These are phyloP conservation scores for Irpex lacteus DNA, from an alignment of 1,284 basidiomycete species.

Conservation along the genomic window DNA sequence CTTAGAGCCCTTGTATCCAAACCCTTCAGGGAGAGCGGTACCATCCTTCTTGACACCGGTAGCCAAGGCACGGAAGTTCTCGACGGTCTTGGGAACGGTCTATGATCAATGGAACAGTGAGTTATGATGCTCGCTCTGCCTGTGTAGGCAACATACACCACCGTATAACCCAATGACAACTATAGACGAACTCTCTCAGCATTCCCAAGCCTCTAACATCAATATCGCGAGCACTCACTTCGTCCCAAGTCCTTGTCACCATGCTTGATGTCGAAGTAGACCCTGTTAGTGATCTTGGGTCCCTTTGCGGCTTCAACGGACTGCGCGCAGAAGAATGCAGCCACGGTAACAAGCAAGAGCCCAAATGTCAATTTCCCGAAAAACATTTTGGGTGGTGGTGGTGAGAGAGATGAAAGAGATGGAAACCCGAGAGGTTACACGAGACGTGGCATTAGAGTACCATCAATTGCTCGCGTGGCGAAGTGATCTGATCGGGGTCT, in stretches of 20 bases:
- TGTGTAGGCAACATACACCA: slow-evolving; percentile 39
- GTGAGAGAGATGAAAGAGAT: slow-evolving; percentile 6
- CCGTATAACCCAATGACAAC: slow-evolving; percentile 87
- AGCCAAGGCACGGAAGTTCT: slow-evolving; percentile 69
- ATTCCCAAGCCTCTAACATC: slow-evolving; percentile 6
- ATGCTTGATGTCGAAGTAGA: slow-evolving; percentile 93
- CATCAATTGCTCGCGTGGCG: background rate
- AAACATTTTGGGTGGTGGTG: slow-evolving; percentile 33
- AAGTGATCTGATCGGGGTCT: background rate
- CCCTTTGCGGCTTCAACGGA: slow-evolving; percentile 73
- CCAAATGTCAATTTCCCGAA: slow-evolving; percentile 60
- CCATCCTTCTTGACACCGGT: slow-evolving; percentile 82
- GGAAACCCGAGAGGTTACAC: background rate
- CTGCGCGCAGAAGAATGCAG: slow-evolving; percentile 66
- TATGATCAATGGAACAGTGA: slow-evolving; percentile 30
- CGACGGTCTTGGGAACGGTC: slow-evolving; percentile 77
- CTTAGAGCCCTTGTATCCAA: slow-evolving; percentile 67
- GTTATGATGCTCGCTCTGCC: slow-evolving; percentile 30
- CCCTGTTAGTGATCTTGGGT: slow-evolving; percentile 86
- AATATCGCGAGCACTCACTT: slow-evolving; percentile 45
- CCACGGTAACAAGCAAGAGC: slow-evolving; percentile 61
- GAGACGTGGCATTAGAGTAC: background rate
- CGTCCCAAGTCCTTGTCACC: slow-evolving; percentile 82
- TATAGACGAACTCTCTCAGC: slow-evolving; percentile 25
- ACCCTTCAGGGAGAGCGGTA: slow-evolving; percentile 65